Evolutionary conservation across 805 yeast species (phyloP).

Genomic region (Yarrowia sp.): DNA sequence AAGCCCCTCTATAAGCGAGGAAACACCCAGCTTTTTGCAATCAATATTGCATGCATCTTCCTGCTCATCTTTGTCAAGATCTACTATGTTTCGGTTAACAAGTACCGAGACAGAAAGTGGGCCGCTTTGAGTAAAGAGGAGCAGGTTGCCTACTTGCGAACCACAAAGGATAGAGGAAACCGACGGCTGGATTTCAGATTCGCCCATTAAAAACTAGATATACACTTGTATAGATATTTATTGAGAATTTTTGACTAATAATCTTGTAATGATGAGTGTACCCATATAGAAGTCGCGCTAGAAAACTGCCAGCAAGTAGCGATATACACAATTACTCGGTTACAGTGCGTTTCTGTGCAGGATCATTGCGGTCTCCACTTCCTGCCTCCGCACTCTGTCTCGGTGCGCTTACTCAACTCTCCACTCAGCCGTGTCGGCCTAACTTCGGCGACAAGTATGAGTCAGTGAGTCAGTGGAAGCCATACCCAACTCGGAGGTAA

Average conservation of each 20-base stretch:
- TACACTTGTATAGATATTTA: slow-evolving; percentile 14
- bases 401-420: neutral
- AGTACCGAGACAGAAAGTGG: slow-evolving; percentile 48
- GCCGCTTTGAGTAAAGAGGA: slow-evolving; percentile 48
- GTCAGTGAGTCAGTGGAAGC: neutral
- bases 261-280: no score
- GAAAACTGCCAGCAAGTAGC: no score
- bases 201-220: slow-evolving; percentile 29
- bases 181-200: slow-evolving; percentile 54
- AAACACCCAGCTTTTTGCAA: slow-evolving; percentile 40
- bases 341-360: no score
- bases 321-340: no score
- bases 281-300: no score
- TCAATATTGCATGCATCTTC: slow-evolving; percentile 31
- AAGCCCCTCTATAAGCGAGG: slow-evolving; percentile 60
- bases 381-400: neutral
- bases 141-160: slow-evolving; percentile 45
- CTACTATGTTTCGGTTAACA: slow-evolving; percentile 39
- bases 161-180: slow-evolving; percentile 53
- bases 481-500: neutral
- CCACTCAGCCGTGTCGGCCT: neutral
- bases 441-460: neutral
- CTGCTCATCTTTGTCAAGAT: slow-evolving; percentile 32
- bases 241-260: neutral
- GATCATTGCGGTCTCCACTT: neutral